Conservation (phyloP, 1,139 yeast genomes). For the Protomyces macrosporus region DNA sequence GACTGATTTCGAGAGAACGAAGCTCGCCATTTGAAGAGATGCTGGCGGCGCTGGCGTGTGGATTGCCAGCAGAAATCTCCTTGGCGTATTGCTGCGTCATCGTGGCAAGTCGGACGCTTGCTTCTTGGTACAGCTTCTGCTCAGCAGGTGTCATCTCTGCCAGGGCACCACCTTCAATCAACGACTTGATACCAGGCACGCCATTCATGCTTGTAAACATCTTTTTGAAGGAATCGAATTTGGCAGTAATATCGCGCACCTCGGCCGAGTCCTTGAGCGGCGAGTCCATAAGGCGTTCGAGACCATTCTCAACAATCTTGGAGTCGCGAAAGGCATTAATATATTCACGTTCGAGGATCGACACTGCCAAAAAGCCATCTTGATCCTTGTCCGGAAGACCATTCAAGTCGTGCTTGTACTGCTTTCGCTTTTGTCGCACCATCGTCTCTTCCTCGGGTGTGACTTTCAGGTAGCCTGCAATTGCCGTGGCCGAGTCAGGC, state of each 20-base stretch:
- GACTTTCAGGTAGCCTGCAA: slow-evolving; percentile 13
- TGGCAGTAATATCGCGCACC: slow-evolving; percentile 17
- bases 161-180: slow-evolving; percentile 5
- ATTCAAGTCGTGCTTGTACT: slow-evolving; percentile 12
- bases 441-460: slow-evolving; percentile 12
- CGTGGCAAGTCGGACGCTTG: slow-evolving; percentile 8
- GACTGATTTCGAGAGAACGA: not conserved
- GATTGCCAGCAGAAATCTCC: not conserved
- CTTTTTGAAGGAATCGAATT: slow-evolving; percentile 17
- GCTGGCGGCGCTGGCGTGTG: not conserved
- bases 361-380: slow-evolving; percentile 21
- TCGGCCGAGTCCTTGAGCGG: slow-evolving; percentile 1
- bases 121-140: slow-evolving; percentile 17
- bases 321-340: slow-evolving; percentile 17
- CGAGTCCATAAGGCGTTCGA: not conserved
- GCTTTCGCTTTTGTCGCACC: slow-evolving; percentile 11
- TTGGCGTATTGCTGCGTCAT: slow-evolving; percentile 14
- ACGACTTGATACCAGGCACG: not conserved
- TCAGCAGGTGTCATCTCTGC: slow-evolving; percentile 11
- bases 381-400: slow-evolving; percentile 19
- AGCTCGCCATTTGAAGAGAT: not conserved
- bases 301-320: not conserved
- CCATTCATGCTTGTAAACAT: slow-evolving; percentile 11
- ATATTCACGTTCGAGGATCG: slow-evolving; percentile 12
- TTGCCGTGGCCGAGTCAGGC: not conserved